These are phyloP conservation scores for Rhododendron ovatum DNA, from an alignment of 148 eudicot genomes.

Conservation along the genomic window DNA sequence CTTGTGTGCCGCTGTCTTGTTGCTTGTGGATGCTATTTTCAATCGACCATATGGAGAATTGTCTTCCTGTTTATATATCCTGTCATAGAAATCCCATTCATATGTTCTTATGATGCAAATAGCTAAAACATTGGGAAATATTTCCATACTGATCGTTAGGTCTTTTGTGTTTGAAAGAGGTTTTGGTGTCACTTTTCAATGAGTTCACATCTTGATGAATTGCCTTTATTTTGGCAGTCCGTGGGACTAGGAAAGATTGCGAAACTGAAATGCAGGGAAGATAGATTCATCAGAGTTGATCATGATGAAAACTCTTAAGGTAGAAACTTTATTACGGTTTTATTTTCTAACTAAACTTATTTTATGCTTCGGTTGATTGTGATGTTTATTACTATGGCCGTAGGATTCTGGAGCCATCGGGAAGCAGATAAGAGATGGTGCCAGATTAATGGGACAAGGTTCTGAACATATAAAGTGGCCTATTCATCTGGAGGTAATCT, in stretches of 20 bases:
- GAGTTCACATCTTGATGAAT: not conserved
- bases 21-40: not conserved
- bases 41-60: not conserved
- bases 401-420: slow-evolving; percentile 92
- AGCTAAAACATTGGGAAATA: not conserved
- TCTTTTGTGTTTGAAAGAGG: not conserved
- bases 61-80: not conserved
- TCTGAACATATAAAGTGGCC: slow-evolving; percentile 82
- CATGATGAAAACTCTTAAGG: slow-evolving; percentile 97
- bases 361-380: slow-evolving; percentile 8
- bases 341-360: not conserved
- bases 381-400: not conserved
- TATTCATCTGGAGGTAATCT: slow-evolving; percentile 87
- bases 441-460: slow-evolving; percentile 94
- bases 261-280: slow-evolving; percentile 80
- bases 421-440: slow-evolving; percentile 92
- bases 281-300: slow-evolving; percentile 95
- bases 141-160: not conserved
- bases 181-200: not conserved
- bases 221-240: slow-evolving; percentile 54
- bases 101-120: not conserved
- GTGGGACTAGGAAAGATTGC: slow-evolving; percentile 93
- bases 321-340: slow-evolving; percentile 1
- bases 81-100: not conserved
- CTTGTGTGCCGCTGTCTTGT: not conserved